Evolutionary conservation across 2,329 filamentous ascomycete genomes (phyloP), one percentile per base, ranked within the genome.

Genomic region (Uncinocarpus reesii): DNA sequence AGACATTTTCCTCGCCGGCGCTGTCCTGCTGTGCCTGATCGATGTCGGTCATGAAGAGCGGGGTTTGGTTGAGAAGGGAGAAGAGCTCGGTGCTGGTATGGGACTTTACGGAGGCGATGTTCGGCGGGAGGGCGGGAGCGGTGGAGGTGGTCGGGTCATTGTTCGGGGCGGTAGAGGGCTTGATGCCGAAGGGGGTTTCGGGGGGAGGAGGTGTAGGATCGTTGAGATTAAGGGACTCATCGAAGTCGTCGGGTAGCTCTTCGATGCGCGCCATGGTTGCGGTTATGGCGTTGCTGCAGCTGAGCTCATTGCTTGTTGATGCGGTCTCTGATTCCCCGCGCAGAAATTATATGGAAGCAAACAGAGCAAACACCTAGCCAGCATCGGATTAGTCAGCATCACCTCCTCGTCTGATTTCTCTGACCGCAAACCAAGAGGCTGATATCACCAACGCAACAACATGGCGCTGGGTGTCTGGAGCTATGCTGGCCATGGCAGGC

Each of bases 1-100:
- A 81, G 53, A 83, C 74, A 61, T 95, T 95, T 55, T 93, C 84
- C 58, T 86, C 75, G 49, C 68, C 69, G 70, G 50, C 21, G 26
- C 75, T 73, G 52, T 74, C 73, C 49, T 74, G 75, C 46, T 73
- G 74, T 10, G 74, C 75, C 51, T 78, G 75, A 50, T 78, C 86
- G 28, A 95, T 75, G 56, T 86, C 82, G 24, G 88, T 96, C 92
- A 98, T 98, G 74, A 98, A 98, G 31, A 98, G 76, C 5, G 92
- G 92, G 41, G 77, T 75, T 55, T 80, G 78, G 60, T 83, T 84
- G 68, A 86, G 72, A 58, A 83, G 77, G 40, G 72, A 69, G 34
- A 81, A 60, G 29, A 85, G 67, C 55, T 84, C 78, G 41, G 81
- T 77, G 0, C 71, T 71, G 3, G 73, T 72, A 59, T 79, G 72